Evolutionary conservation across 169 alveolate species (phyloP).

Genomic region (Plasmodium falciparum): DNA sequence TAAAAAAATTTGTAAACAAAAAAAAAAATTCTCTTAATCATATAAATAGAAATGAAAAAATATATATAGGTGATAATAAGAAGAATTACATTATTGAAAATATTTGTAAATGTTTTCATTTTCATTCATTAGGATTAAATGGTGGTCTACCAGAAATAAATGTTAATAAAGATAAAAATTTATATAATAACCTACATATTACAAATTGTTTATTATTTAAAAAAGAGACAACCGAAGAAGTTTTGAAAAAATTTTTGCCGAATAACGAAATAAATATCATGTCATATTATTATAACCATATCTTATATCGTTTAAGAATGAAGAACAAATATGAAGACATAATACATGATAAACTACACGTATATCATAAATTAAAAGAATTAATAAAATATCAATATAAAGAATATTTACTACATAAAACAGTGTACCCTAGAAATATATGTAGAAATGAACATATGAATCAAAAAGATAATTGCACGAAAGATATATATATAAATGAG

Average conservation of each 20-base stretch:
- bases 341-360: conserved; percentile 6
- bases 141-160: background rate
- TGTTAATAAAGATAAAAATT: background rate
- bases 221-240: background rate
- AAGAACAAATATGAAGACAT: background rate
- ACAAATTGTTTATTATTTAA: background rate
- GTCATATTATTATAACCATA: background rate
- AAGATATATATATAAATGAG: background rate
- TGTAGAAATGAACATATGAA: background rate
- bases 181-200: background rate
- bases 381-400: conserved; percentile 78
- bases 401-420: conserved; percentile 26
- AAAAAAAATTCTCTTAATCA: background rate
- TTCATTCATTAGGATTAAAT: background rate
- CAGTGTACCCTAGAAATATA: background rate
- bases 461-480: background rate
- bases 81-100: background rate
- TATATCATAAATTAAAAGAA: conserved; percentile 14
- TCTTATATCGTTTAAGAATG: background rate
- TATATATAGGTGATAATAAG: background rate
- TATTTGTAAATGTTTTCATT: background rate
- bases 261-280: background rate
- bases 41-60: background rate
- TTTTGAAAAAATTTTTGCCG: background rate
- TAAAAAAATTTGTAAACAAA: background rate